Evolutionary conservation across 169 alveolate genomes (phyloP).

Genomic region (Amoebophrya sp.): DNA sequence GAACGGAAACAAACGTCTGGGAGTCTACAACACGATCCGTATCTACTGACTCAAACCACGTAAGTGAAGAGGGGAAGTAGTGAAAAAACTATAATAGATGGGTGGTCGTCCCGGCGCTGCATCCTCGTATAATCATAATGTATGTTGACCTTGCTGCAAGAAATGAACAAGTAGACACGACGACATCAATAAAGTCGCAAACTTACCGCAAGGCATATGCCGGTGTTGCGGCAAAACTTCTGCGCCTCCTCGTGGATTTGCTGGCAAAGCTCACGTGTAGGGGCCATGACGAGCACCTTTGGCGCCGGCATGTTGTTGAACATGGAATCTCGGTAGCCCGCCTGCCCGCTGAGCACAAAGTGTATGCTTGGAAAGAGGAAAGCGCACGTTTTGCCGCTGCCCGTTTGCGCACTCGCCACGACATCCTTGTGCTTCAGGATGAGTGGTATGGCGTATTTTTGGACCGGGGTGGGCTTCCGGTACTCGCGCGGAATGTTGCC

Average conservation of each 20-base stretch:
- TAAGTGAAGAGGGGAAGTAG: too few species aligned
- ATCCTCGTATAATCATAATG: too few species aligned
- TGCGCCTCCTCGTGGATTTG: constrained; percentile 54
- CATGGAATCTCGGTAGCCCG: too few species aligned
- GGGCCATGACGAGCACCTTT: constrained; percentile 58
- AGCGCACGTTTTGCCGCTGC: constrained; percentile 89
- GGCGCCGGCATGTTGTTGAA: not conserved
- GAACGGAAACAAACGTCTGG: too few species aligned
- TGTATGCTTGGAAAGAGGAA: constrained; percentile 10
- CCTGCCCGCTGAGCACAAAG: not conserved
- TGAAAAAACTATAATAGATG: too few species aligned
- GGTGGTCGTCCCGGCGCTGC: too few species aligned
- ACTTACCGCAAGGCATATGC: constrained; percentile 38
- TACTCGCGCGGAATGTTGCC: constrained; percentile 66
- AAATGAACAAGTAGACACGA: too few species aligned
- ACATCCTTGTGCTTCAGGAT: constrained; percentile 79
- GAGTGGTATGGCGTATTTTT: constrained; percentile 83
- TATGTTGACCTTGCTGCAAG: too few species aligned
- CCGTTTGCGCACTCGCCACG: constrained; percentile 93
- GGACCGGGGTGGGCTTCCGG: constrained; percentile 89
- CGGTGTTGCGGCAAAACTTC: not conserved
- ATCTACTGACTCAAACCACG: too few species aligned
- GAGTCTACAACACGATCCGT: too few species aligned
- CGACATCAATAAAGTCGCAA: too few species aligned
- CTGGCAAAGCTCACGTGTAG: constrained; percentile 72